Percentiles rank a stretch among this genome's conserved stretches.
These are phyloP conservation scores for Gossypium stocksii DNA, from an alignment of 345 rosid genomes.

Conservation along the genomic window DNA sequence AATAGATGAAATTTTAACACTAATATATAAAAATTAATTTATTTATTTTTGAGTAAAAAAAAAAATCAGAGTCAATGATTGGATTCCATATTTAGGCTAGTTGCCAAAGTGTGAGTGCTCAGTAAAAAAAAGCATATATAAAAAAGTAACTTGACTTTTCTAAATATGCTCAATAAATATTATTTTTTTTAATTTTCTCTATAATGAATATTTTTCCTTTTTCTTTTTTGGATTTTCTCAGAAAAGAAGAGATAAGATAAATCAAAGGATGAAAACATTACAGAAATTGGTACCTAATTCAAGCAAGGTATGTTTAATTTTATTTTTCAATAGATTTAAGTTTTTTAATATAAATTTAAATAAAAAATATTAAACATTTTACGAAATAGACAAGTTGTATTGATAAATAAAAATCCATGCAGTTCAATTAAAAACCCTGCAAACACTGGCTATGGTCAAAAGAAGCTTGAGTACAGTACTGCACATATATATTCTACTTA, in stretches of 20 bases:
- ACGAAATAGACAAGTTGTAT: not conserved
- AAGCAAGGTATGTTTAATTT: slow-evolving; percentile 57
- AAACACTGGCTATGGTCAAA: not conserved
- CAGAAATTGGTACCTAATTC: slow-evolving; percentile 97
- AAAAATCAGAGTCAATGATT: not conserved
- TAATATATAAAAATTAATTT: no score
- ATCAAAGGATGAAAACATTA: slow-evolving; percentile 94
- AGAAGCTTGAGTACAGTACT: not conserved
- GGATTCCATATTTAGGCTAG: not conserved
- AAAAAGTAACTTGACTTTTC: not conserved
- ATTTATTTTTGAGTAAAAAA: no score
- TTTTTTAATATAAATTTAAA: not conserved
- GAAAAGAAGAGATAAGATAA: slow-evolving; percentile 98
- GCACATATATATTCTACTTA: no score
- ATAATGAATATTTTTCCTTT: not conserved
- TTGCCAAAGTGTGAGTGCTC: not conserved
- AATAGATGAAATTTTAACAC: no score
- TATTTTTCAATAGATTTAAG: not conserved
- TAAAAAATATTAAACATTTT: no score
- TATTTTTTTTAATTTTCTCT: not conserved
- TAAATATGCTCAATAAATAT: not conserved
- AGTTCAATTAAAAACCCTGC: not conserved
- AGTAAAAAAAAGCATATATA: not conserved
- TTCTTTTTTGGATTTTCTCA: slow-evolving; percentile 21
- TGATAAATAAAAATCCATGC: not conserved